Conservation (phyloP, 371 early-diverging fungal species). For the Actinomucor elegans region DNA sequence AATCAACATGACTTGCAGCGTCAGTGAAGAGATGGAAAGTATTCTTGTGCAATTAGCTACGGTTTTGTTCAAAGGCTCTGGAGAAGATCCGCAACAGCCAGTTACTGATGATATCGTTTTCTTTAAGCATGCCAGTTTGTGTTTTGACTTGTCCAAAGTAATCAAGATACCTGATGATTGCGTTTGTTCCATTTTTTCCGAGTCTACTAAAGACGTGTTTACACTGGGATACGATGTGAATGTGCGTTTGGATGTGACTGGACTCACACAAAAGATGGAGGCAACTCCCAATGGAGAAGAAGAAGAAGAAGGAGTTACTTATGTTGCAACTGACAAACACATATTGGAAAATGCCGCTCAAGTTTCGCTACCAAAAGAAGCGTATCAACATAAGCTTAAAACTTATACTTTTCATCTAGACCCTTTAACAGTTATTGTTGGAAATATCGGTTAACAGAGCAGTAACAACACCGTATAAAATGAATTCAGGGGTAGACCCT, state of each 20-base stretch:
- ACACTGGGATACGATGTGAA: conserved; percentile 1
- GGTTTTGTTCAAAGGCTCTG: conserved; percentile 2
- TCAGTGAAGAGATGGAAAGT: conserved; percentile 7
- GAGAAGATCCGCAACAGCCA: not conserved
- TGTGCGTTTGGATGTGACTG: conserved; percentile 1
- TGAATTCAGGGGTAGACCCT: too few species aligned
- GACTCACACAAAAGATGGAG: not conserved
- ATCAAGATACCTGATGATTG: conserved; percentile 1
- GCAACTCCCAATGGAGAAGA: not conserved
- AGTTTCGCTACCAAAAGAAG: not conserved
- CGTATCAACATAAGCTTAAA: not conserved
- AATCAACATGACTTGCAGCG: conserved; percentile 12
- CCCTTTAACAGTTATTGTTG: conserved; percentile 3
- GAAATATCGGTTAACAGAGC: too few species aligned
- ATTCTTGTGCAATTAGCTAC: not conserved
- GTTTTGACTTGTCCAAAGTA: conserved; percentile 6
- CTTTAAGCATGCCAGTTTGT: conserved; percentile 1
- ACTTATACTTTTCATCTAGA: conserved; percentile 4
- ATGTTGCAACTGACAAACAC: not conserved
- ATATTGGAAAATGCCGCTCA: not conserved
- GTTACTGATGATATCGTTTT: not conserved
- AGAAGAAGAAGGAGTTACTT: not conserved
- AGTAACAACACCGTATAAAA: too few species aligned
- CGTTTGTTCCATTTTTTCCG: not conserved
- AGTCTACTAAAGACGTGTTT: conserved; percentile 3